These are phyloP conservation scores for Akanthomyces dipterigenus DNA, from an alignment of 2,329 filamentous ascomycete genomes.

Conservation along the genomic window DNA sequence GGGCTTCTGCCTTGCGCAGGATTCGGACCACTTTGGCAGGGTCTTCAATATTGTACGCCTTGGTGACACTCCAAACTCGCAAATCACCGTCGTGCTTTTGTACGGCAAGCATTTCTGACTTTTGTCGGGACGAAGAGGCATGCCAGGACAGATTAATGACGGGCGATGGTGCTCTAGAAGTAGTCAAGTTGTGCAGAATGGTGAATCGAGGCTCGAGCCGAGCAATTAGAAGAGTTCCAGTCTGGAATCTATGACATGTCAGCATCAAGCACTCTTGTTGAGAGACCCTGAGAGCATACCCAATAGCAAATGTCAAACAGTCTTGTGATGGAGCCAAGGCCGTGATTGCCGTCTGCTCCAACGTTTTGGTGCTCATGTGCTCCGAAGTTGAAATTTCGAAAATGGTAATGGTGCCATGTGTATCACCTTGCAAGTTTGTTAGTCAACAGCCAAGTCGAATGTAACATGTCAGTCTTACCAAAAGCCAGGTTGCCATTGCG, in stretches of 20 bases:
- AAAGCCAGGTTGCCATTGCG: conserved; percentile 94
- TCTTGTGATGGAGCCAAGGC: conserved; percentile 82
- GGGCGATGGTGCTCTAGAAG: conserved; percentile 74
- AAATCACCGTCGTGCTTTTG: conserved; percentile 90
- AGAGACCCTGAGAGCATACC: conserved; percentile 46
- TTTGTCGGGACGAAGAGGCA: conserved; percentile 89
- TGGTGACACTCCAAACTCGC: conserved; percentile 93
- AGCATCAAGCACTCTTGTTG: conserved; percentile 12
- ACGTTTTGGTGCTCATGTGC: conserved; percentile 82
- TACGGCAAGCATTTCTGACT: conserved; percentile 94
- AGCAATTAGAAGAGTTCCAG: conserved; percentile 87
- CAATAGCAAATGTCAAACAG: conserved; percentile 92
- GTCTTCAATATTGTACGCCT: conserved; percentile 63
- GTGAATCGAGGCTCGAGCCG: conserved; percentile 87
- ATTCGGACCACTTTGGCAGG: conserved; percentile 84
- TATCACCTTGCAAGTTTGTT: conserved; percentile 58
- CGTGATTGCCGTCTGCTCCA: conserved; percentile 90
- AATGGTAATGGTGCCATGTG: conserved; percentile 85
- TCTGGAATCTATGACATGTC: conserved; percentile 64
- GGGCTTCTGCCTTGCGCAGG: conserved; percentile 71
- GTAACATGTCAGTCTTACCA: conserved; percentile 51
- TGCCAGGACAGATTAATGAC: conserved; percentile 90
- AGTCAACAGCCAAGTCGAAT: not conserved
- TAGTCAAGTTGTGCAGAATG: conserved; percentile 86
- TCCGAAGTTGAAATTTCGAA: conserved; percentile 93